phyloP scores from a whole-genome alignment of 305 asterid genomes.

The Rubia balearica region DNA sequence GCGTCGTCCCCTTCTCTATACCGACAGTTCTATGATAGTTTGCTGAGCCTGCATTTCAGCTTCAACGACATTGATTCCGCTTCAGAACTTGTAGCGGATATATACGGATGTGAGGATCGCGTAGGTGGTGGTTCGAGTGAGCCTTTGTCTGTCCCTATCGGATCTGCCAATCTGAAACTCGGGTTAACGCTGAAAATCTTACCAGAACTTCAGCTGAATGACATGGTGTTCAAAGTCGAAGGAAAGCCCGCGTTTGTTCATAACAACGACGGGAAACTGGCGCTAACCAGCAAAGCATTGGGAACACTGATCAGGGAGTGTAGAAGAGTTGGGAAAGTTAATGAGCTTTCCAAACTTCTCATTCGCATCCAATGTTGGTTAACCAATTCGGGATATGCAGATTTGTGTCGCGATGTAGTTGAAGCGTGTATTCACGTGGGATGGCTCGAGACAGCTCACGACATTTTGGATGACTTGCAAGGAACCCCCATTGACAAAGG shows the following conservation, averaged over 20 bases:
- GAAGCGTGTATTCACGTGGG: constrained; percentile 59
- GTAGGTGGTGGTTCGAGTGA: constrained; percentile 22
- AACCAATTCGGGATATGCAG: constrained; percentile 23
- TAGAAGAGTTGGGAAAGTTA: constrained; percentile 45
- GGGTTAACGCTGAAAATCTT: constrained; percentile 52
- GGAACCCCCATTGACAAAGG: constrained; percentile 28
- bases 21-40: constrained; percentile 57
- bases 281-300: constrained; percentile 53
- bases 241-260: constrained; percentile 35
- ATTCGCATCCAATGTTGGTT: constrained; percentile 34
- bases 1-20: constrained; percentile 40
- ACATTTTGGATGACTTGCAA: constrained; percentile 71
- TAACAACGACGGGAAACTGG: constrained; percentile 45
- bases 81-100: constrained; percentile 47
- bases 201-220: constrained; percentile 44
- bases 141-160: constrained; percentile 45
- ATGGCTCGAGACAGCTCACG: constrained; percentile 90
- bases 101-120: constrained; percentile 26
- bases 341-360: constrained; percentile 57
- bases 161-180: constrained; percentile 53
- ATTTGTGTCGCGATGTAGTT: constrained; percentile 42
- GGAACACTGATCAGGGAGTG: constrained; percentile 48
- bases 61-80: constrained; percentile 67
- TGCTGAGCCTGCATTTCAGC: constrained; percentile 62
- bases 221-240: constrained; percentile 38